Conservation (phyloP, 2,329 filamentous ascomycete genomes). For the Diplodia corticola region DNA sequence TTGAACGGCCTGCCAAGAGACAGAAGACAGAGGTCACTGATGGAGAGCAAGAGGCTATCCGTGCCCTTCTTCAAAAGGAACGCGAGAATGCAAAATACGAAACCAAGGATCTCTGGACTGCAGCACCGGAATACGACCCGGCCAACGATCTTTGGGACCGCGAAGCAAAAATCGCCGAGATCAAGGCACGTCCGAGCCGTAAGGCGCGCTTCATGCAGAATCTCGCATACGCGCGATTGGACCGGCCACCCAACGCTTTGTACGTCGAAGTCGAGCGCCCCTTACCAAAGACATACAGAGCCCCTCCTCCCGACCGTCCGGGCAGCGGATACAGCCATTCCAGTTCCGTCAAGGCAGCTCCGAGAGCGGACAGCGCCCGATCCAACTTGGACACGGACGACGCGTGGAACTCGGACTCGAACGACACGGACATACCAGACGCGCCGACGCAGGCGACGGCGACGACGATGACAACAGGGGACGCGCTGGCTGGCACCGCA, state of each 20-base stretch:
- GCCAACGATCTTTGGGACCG: not conserved
- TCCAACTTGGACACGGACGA: not conserved
- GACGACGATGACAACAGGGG: no score
- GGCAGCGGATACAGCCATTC: not conserved
- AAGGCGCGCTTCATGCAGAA: not conserved
- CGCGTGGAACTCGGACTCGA: not conserved
- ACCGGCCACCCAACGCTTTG: not conserved
- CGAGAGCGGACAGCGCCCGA: not conserved
- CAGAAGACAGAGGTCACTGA: not conserved
- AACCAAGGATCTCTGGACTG: not conserved
- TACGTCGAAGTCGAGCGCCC: conserved; percentile 4
- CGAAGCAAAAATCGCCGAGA: conserved; percentile 19
- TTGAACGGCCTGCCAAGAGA: not conserved
- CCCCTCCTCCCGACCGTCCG: not conserved
- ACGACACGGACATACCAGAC: conserved; percentile 9
- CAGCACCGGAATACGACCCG: conserved; percentile 5
- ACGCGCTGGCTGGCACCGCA: not conserved
- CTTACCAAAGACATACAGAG: not conserved
- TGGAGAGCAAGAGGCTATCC: conserved; percentile 3
- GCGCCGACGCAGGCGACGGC: not conserved
- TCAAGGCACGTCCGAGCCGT: conserved; percentile 13
- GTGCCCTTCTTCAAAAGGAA: not conserved
- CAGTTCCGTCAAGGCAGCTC: not conserved
- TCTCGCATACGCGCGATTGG: not conserved
- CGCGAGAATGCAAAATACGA: not conserved